Percentiles rank a stretch among this genome's conserved stretches.
phyloP scores from a whole-genome alignment of 768 basidiomycete species.

The Pleurotus citrinopileatus region DNA sequence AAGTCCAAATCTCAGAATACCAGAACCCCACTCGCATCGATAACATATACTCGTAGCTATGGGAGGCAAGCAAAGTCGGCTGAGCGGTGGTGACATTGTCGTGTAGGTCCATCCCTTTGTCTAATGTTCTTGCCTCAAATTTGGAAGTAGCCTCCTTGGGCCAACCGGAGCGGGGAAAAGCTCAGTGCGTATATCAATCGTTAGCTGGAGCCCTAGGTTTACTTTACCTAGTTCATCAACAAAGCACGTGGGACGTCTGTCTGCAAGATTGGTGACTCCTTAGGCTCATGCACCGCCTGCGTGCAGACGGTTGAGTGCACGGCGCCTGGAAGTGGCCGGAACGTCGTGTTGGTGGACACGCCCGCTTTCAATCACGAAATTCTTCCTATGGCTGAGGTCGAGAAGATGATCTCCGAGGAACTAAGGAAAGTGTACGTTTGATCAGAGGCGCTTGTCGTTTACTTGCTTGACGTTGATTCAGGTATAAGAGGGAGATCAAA shows the following conservation, averaged over 20 bases:
- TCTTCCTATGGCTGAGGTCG: slow-evolving; percentile 29
- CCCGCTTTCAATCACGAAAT: slow-evolving; percentile 34
- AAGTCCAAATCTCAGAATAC: no score
- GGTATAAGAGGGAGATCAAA: slow-evolving; percentile 22
- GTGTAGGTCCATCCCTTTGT: no score
- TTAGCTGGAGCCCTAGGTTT: no score
- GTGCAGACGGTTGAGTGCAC: slow-evolving; percentile 28
- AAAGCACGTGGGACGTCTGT: slow-evolving; percentile 12
- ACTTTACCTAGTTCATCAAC: slow-evolving; percentile 30
- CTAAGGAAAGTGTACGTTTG: slow-evolving; percentile 21
- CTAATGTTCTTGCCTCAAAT: no score
- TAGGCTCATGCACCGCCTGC: slow-evolving; percentile 37
- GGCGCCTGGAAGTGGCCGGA: slow-evolving; percentile 18
- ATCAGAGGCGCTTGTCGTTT: background rate
- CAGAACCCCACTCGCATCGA: no score
- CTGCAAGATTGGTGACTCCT: slow-evolving; percentile 14
- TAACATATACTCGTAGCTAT: no score
- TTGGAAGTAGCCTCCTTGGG: slow-evolving; percentile 21
- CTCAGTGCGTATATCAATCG: slow-evolving; percentile 18
- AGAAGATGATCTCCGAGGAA: slow-evolving; percentile 35
- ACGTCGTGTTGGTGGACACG: slow-evolving; percentile 36
- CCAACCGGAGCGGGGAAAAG: slow-evolving; percentile 29
- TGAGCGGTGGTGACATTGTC: no score
- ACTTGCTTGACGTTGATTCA: background rate
- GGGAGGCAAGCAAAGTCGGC: no score